Percentiles rank a stretch among this genome's conserved stretches.
These are phyloP conservation scores for Lenwebbia sp. DNA, from an alignment of 345 rosid genomes.

Conservation along the genomic window DNA sequence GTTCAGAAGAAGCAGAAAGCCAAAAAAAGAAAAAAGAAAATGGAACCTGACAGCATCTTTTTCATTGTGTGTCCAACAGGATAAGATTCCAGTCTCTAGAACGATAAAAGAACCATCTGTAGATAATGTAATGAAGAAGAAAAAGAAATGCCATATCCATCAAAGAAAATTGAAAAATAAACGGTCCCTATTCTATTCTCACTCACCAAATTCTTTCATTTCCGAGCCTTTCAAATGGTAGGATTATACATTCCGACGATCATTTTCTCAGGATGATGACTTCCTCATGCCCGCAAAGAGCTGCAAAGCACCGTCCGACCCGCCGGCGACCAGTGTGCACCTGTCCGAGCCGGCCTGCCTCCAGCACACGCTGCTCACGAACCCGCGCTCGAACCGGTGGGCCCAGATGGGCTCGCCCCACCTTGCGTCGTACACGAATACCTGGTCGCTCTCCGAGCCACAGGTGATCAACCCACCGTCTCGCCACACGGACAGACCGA, in stretches of 20 bases:
- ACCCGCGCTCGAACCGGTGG: constrained; percentile 29
- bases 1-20: neutral
- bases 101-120: neutral
- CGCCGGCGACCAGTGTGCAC: constrained; percentile 69
- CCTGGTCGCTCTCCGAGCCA: constrained; percentile 70
- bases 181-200: neutral
- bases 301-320: constrained; percentile 66
- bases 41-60: neutral
- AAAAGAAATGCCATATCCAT: neutral
- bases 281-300: constrained; percentile 40
- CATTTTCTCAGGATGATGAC: neutral
- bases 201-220: neutral
- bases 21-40: neutral
- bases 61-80: neutral
- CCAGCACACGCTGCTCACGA: constrained; percentile 82
- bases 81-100: neutral
- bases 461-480: constrained; percentile 64
- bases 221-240: neutral
- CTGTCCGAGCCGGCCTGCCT: constrained; percentile 52
- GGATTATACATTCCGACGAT: neutral
- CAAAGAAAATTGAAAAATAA: neutral
- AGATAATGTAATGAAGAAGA: neutral
- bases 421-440: constrained; percentile 64
- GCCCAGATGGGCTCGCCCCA: constrained; percentile 84
- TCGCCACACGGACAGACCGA: constrained; percentile 76